These are phyloP conservation scores for Phytophthora tubulina DNA, from an alignment of 352 stramenopile genomes.

Conservation along the genomic window DNA sequence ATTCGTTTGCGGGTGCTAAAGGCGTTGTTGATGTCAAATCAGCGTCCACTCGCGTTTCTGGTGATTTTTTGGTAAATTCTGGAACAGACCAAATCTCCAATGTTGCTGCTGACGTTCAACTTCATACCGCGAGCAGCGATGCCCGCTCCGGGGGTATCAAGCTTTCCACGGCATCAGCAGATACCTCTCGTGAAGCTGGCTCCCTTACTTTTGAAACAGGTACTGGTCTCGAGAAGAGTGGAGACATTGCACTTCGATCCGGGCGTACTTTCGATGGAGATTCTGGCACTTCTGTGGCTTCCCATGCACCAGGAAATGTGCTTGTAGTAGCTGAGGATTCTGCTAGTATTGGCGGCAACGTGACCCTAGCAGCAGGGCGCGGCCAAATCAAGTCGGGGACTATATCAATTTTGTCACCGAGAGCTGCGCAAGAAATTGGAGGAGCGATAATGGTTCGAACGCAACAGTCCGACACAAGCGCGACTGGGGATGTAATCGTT, in stretches of 20 bases:
- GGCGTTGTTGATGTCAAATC: slow-evolving; percentile 35
- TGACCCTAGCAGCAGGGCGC: slow-evolving; percentile 30
- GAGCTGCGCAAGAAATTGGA: slow-evolving; percentile 11
- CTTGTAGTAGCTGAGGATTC: slow-evolving; percentile 35
- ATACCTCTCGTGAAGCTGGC: slow-evolving; percentile 23
- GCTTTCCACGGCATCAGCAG: slow-evolving; percentile 33
- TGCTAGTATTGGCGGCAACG: slow-evolving; percentile 26
- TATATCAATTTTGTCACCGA: slow-evolving; percentile 34
- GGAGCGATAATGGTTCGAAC: slow-evolving; percentile 35
- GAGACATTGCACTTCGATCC: slow-evolving; percentile 30
- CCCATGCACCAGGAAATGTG: slow-evolving; percentile 30
- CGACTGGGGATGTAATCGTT: slow-evolving; percentile 27
- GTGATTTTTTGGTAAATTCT: slow-evolving; percentile 39
- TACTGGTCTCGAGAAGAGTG: slow-evolving; percentile 32
- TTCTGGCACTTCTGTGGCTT: slow-evolving; percentile 15
- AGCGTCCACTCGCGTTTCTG: slow-evolving; percentile 35
- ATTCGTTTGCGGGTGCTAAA: slow-evolving; percentile 28
- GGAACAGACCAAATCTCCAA: slow-evolving; percentile 13
- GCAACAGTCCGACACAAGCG: slow-evolving; percentile 23
- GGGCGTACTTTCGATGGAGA: slow-evolving; percentile 14
- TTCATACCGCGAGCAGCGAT: slow-evolving; percentile 29
- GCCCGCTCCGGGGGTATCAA: slow-evolving; percentile 35
- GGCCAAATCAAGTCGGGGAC: slow-evolving; percentile 27
- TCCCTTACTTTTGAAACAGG: slow-evolving; percentile 34
- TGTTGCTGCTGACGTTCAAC: slow-evolving; percentile 29